A percentile compares a stretch with the other conserved stretches of the same genome.
Evolutionary conservation across 2,329 filamentous ascomycete genomes (phyloP).

Genomic region (Sclerotinia nivalis): DNA sequence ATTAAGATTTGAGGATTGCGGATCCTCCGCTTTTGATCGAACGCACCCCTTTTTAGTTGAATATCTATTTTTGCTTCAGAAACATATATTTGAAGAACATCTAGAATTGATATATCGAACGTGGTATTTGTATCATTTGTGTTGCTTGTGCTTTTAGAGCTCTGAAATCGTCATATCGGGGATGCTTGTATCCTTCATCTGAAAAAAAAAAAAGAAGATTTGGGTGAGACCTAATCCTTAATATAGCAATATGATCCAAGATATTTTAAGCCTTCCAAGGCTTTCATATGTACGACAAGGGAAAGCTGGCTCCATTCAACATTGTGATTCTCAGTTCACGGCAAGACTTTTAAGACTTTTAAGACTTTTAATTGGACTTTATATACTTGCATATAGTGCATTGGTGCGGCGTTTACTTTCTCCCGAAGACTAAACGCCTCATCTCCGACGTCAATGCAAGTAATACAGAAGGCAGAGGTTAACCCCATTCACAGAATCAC

Average conservation of each 20-base stretch:
- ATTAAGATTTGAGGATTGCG: neutral
- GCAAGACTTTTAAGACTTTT: neutral
- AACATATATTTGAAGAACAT: neutral
- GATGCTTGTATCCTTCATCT: conserved; percentile 1
- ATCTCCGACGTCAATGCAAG: conserved; percentile 20
- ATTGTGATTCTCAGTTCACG: neutral
- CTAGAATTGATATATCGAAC: neutral
- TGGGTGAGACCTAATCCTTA: conserved; percentile 12
- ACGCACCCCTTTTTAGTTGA: neutral
- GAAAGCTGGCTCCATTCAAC: neutral
- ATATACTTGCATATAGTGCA: neutral
- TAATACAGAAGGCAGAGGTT: neutral
- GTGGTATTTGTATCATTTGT: neutral
- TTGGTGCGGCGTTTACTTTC: neutral
- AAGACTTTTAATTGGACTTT: neutral
- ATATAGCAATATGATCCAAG: neutral
- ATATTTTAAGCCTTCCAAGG: neutral
- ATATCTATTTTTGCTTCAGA: neutral
- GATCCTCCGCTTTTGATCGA: neutral
- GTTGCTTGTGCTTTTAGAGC: neutral
- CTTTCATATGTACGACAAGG: neutral
- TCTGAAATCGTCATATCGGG: neutral
- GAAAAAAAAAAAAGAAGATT: neutral
- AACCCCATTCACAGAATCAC: neutral
- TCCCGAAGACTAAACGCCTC: neutral